Evolutionary conservation across 2,329 filamentous ascomycete genomes (phyloP), one percentile per base, ranked within the genome.

Genomic region (Pyrenochaeta sp.): DNA sequence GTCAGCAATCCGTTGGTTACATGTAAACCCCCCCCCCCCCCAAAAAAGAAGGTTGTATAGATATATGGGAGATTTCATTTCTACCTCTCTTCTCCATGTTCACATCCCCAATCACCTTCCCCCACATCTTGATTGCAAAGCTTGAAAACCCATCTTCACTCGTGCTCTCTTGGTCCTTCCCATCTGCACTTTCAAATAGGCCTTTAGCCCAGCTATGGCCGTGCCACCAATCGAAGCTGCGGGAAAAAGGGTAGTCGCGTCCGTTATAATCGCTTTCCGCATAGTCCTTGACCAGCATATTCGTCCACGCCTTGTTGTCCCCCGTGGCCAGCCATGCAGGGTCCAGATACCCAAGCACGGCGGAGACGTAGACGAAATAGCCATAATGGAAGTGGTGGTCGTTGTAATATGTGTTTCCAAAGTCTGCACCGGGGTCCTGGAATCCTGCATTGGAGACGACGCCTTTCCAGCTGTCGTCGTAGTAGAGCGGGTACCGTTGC

Each of bases 81-180:
- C n/a, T 62, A 68, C 71, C 72, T 68, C 92, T 83, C 42, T 89
- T 89, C 74, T 94, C 91, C 84, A 97, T 88, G 62, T 89, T 87
- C 4, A 76, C 76, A 75, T 98, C 89, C n/a, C 89, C 87, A 58
- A 83, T 87, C 2, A 90, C 88, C 30, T 82, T 83, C 4, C 93
- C 95, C 95, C 95, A 98, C 88, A 98, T 91, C 81, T 97, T 96
- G 69, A 97, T 77, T 0, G 90, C 91, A 74, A 95, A 97, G 6
- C 87, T 86, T 54, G 90, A 88, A 86, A 97, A 92, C 59, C 87
- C 87, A 75, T 98, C 95, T 77, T 98, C 94, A 0, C 91, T 94
- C 40, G 89, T 91, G 27, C 91, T 95, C 74, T 98, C 95, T 77
- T 93, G 85, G 72, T 94, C 87, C 77, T 93, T 93, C 56, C 91